A percentile compares a stretch with the other conserved stretches of the same genome.
Conservation (phyloP, 305 asterid species). For the Ilex paraguariensis region DNA sequence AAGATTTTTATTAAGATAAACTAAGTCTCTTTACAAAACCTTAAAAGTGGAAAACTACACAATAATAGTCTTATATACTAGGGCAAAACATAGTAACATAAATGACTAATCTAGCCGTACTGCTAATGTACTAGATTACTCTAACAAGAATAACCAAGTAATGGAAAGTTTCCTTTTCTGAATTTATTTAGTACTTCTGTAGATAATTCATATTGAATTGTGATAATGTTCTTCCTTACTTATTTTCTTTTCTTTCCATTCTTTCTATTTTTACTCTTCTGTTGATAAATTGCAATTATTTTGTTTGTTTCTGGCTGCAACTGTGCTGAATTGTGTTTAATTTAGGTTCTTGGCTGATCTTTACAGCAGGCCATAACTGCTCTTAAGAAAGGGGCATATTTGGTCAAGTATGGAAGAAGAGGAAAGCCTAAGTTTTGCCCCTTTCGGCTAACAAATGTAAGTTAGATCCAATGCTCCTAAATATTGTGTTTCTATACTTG, state of each 20-base stretch:
- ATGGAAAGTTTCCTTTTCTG: background rate
- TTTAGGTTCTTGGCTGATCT: slow-evolving; percentile 23
- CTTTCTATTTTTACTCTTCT: background rate
- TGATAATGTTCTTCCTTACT: background rate
- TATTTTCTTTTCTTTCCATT: slow-evolving; percentile 1
- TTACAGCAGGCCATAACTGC: slow-evolving; percentile 78
- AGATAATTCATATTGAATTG: no score
- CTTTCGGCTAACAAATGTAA: slow-evolving; percentile 85
- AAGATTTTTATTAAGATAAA: no score
- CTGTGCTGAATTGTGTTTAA: slow-evolving; percentile 18
- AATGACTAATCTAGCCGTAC: no score
- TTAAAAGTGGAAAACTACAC: no score
- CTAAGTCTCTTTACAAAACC: no score
- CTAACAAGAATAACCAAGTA: no score
- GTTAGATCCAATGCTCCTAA: slow-evolving; percentile 14
- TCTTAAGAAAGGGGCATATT: slow-evolving; percentile 86
- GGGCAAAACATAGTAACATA: no score
- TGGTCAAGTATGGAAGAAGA: slow-evolving; percentile 94
- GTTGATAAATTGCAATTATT: slow-evolving; percentile 9
- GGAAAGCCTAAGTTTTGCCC: slow-evolving; percentile 99
- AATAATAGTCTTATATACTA: no score
- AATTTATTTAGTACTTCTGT: background rate
- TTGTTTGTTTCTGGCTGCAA: slow-evolving; percentile 9
- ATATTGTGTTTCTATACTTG: slow-evolving; percentile 7
- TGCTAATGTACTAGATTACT: no score